Evolutionary conservation across 768 basidiomycete species (phyloP).

Genomic region (Royoungia palumana): DNA sequence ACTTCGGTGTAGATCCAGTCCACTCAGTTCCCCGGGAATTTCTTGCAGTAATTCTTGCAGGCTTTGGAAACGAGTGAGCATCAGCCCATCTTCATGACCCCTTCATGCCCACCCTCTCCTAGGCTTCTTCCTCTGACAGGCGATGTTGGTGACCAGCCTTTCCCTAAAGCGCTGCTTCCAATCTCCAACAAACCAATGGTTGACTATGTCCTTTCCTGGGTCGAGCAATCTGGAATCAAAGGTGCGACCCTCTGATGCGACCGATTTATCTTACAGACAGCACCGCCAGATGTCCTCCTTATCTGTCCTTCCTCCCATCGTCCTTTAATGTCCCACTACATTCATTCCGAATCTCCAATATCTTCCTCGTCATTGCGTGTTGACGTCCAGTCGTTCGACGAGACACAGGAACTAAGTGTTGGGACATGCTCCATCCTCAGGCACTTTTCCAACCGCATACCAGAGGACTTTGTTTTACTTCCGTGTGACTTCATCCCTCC

Average conservation of each 20-base stretch:
- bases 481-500: constrained; percentile 92
- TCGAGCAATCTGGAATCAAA: constrained; percentile 82
- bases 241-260: constrained; percentile 42
- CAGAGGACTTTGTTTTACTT: constrained; percentile 82
- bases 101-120: constrained; percentile 9
- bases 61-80: constrained; percentile 87
- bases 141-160: constrained; percentile 76
- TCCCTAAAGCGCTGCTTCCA: constrained; percentile 84
- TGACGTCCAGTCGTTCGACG: constrained; percentile 78
- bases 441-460: constrained; percentile 72
- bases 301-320: constrained; percentile 81
- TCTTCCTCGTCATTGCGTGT: constrained; percentile 62
- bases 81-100: neutral
- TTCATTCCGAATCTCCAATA: constrained; percentile 71
- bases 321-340: constrained; percentile 74
- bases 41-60: constrained; percentile 82
- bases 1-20: constrained; percentile 54
- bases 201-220: constrained; percentile 79
- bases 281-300: constrained; percentile 69
- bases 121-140: constrained; percentile 74
- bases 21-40: constrained; percentile 70
- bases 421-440: constrained; percentile 77
- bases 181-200: constrained; percentile 87
- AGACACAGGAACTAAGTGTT: constrained; percentile 57
- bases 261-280: constrained; percentile 7